Conservation (phyloP, 1,284 basidiomycete genomes). For the Ustilago crameri region DNA sequence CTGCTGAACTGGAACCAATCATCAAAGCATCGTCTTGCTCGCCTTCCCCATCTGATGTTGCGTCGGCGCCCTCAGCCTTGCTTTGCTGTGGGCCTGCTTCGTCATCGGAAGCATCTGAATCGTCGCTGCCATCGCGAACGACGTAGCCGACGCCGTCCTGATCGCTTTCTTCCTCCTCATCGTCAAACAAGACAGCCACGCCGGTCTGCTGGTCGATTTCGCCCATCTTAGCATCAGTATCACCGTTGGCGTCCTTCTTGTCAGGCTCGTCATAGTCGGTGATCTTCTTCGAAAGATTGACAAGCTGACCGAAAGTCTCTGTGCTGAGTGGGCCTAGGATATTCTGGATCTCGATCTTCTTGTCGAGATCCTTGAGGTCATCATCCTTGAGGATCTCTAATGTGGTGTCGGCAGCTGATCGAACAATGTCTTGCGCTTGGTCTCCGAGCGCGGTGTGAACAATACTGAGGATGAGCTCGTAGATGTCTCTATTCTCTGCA, state of each 20-base stretch:
- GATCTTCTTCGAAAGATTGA: slow-evolving; percentile 91
- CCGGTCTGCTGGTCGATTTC: slow-evolving; percentile 78
- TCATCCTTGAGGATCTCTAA: slow-evolving; percentile 92
- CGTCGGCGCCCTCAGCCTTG: slow-evolving; percentile 70
- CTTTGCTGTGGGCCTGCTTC: slow-evolving; percentile 72
- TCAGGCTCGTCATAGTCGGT: slow-evolving; percentile 87
- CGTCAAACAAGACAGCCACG: slow-evolving; percentile 70
- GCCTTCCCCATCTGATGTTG: slow-evolving; percentile 75
- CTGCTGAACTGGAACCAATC: slow-evolving; percentile 42
- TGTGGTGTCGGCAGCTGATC: slow-evolving; percentile 90
- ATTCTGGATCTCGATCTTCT: slow-evolving; percentile 91
- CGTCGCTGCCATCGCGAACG: slow-evolving; percentile 69
- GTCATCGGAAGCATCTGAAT: slow-evolving; percentile 75
- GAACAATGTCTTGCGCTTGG: slow-evolving; percentile 93
- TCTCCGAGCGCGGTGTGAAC: slow-evolving; percentile 80
- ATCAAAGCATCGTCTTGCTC: slow-evolving; percentile 73
- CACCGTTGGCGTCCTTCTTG: slow-evolving; percentile 67
- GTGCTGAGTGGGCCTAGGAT: slow-evolving; percentile 78
- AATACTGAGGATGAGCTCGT: slow-evolving; percentile 87
- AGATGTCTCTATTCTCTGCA: slow-evolving; percentile 91
- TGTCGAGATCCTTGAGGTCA: slow-evolving; percentile 92
- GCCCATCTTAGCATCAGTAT: slow-evolving; percentile 79
- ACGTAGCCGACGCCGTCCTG: slow-evolving; percentile 92
- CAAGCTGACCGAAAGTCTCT: slow-evolving; percentile 85
- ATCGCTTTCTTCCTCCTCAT: slow-evolving; percentile 81